Percentiles rank a stretch among this genome's conserved stretches.
phyloP scores from a whole-genome alignment of 2,329 filamentous ascomycete genomes.

The Coniochaeta ligniaria region DNA sequence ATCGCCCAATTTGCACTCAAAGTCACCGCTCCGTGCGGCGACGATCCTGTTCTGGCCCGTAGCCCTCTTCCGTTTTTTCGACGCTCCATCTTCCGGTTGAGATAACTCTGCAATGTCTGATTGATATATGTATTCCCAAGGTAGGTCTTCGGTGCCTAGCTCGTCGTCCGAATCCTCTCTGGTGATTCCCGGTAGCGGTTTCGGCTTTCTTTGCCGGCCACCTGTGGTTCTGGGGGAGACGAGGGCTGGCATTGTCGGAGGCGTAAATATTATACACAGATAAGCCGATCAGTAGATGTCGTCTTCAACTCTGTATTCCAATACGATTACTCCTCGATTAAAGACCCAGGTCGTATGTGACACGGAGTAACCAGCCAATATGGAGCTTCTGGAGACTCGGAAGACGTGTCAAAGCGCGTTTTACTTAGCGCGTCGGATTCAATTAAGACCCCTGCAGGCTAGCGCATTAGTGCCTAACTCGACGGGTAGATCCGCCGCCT shows the following conservation, averaged over 20 bases:
- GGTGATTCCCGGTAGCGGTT: slow-evolving; percentile 44
- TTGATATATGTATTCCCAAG: slow-evolving; percentile 77
- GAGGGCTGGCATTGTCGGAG: neutral
- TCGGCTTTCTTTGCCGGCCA: slow-evolving; percentile 6
- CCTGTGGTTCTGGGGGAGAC: neutral
- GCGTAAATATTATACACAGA: neutral
- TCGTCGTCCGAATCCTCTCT: slow-evolving; percentile 87
- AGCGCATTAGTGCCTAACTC: neutral
- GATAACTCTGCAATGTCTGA: slow-evolving; percentile 4
- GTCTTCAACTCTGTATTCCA: neutral
- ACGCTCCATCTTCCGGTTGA: slow-evolving; percentile 5
- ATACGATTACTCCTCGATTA: neutral
- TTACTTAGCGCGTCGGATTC: slow-evolving; percentile 1
- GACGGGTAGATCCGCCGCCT: neutral
- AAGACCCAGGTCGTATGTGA: neutral
- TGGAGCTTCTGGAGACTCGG: neutral
- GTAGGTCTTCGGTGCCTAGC: slow-evolving; percentile 61
- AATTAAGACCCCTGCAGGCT: slow-evolving; percentile 7
- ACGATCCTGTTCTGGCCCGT: slow-evolving; percentile 50
- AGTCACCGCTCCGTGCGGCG: slow-evolving; percentile 74
- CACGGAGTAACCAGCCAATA: neutral
- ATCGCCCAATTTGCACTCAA: slow-evolving; percentile 77
- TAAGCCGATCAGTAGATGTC: neutral
- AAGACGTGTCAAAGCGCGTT: slow-evolving; percentile 1
- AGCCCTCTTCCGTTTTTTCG: slow-evolving; percentile 27